Percentiles rank a stretch among this genome's conserved stretches.
Conservation (phyloP, 495 filamentous ascomycete species). For the Aspergillus hancockii region DNA sequence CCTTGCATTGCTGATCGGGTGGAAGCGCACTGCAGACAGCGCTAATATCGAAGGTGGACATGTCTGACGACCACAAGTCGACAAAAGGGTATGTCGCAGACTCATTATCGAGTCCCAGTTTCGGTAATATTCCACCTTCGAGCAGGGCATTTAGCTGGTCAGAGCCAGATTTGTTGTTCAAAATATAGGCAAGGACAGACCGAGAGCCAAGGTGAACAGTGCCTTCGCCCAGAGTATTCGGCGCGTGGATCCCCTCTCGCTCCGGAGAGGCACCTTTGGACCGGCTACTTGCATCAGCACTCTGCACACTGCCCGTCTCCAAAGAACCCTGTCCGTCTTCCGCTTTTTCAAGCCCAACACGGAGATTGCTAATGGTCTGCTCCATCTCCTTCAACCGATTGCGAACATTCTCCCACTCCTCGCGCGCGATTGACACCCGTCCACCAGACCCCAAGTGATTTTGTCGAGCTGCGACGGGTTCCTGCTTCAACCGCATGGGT, state of each 20-base stretch:
- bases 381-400: constrained; percentile 45
- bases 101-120: constrained; percentile 80
- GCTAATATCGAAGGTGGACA: constrained; percentile 69
- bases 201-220: constrained; percentile 60
- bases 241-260: constrained; percentile 54
- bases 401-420: constrained; percentile 51
- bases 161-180: constrained; percentile 64
- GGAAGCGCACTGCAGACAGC: constrained; percentile 73
- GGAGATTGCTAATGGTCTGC: constrained; percentile 41
- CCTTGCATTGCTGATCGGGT: constrained; percentile 62
- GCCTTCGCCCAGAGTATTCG: constrained; percentile 55
- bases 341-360: constrained; percentile 41
- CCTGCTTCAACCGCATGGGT: constrained; percentile 28
- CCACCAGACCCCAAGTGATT: constrained; percentile 25
- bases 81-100: constrained; percentile 79
- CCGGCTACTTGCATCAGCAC: constrained; percentile 51
- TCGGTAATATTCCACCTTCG: constrained; percentile 76
- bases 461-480: constrained; percentile 24
- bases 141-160: constrained; percentile 66
- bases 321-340: constrained; percentile 32
- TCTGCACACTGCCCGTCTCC: constrained; percentile 58
- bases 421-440: constrained; percentile 44
- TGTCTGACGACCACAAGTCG: constrained; percentile 62
- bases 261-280: constrained; percentile 45
- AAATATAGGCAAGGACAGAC: constrained; percentile 59